A percentile compares a stretch with the other conserved stretches of the same genome.
phyloP scores from a whole-genome alignment of 306 rosid species.

The Lathyrus tuberosus region DNA sequence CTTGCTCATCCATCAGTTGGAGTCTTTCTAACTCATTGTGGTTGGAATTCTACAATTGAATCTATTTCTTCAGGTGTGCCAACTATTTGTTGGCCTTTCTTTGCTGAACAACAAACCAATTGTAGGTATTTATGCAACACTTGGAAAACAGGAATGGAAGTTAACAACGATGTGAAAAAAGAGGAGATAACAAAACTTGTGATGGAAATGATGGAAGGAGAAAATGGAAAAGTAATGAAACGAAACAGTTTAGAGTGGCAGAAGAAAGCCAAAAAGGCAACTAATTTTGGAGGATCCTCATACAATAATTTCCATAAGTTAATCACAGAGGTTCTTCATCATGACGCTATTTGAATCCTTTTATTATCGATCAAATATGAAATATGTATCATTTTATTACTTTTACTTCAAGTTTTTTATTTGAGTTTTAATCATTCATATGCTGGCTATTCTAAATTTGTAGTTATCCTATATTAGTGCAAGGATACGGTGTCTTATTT shows the following conservation, averaged over 20 bases:
- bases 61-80: constrained; percentile 13
- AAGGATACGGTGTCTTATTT: not conserved
- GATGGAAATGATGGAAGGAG: constrained; percentile 8
- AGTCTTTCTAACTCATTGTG: constrained; percentile 32
- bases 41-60: constrained; percentile 35
- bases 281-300: constrained; percentile 22
- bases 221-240: constrained; percentile 24
- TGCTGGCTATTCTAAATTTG: not conserved
- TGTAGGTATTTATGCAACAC: constrained; percentile 1
- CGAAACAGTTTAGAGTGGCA: constrained; percentile 25
- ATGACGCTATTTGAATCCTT: not conserved
- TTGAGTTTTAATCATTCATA: not conserved
- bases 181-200: constrained; percentile 10
- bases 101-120: constrained; percentile 37
- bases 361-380: not conserved
- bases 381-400: not conserved
- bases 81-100: constrained; percentile 39
- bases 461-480: not conserved
- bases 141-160: constrained; percentile 25
- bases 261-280: not conserved
- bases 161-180: constrained; percentile 26
- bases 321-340: not conserved
- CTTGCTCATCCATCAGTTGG: constrained; percentile 35
- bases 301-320: constrained; percentile 1
- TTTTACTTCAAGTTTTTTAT: not conserved